phyloP scores from a whole-genome alignment of 1,284 basidiomycete species.

The Leucoagaricus sp. region DNA sequence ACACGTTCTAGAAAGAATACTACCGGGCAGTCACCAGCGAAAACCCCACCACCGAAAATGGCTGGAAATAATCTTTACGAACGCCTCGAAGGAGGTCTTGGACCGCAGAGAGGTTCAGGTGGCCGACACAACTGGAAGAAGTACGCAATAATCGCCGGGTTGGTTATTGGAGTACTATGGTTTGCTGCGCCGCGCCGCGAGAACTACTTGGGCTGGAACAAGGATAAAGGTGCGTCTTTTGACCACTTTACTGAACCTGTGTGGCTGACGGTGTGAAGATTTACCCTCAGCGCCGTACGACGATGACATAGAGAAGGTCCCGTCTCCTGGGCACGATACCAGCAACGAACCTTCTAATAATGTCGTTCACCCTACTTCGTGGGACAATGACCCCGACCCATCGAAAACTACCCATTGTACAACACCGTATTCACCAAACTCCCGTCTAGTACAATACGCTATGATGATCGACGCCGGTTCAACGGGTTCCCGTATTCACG shows the following conservation, averaged over 20 bases:
- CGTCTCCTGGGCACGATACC: constrained; percentile 13
- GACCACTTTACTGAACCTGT: not conserved
- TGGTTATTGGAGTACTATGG: constrained; percentile 62
- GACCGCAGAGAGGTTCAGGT: constrained; percentile 30
- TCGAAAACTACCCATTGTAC: constrained; percentile 69
- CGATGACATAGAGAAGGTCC: constrained; percentile 11
- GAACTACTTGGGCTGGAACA: constrained; percentile 30
- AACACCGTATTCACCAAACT: constrained; percentile 46
- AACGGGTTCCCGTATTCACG: constrained; percentile 95
- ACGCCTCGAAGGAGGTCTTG: constrained; percentile 63
- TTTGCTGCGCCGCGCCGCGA: constrained; percentile 57
- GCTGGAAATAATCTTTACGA: constrained; percentile 48
- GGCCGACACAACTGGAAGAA: constrained; percentile 61
- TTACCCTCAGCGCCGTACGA: constrained; percentile 11
- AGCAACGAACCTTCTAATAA: constrained; percentile 14
- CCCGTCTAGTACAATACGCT: constrained; percentile 83
- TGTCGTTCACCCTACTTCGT: constrained; percentile 35
- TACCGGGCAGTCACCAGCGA: not conserved
- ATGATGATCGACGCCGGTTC: constrained; percentile 99
- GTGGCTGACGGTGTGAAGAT: constrained; percentile 4
- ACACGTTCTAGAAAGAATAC: constrained; percentile 2
- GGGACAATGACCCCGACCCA: constrained; percentile 65
- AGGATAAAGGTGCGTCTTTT: constrained; percentile 18
- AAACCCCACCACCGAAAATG: constrained; percentile 4
- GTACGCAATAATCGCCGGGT: constrained; percentile 55